Conservation (phyloP, 2,329 filamentous ascomycete genomes). For the Aspergillus fructus region DNA sequence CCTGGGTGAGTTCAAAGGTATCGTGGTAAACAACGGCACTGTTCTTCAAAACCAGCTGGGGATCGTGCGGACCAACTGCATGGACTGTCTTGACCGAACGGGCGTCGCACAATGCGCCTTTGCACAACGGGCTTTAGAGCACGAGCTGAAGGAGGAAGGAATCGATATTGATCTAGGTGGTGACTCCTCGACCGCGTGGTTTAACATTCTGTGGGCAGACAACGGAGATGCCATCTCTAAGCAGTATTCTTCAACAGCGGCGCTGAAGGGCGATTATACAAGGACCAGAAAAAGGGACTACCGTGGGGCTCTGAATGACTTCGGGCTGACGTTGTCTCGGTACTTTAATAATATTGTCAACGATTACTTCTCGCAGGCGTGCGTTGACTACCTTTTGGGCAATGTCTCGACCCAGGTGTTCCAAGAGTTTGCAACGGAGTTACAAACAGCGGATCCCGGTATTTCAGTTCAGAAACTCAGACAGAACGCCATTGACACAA, state of each 20-base stretch:
- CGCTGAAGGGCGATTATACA: conserved; percentile 95
- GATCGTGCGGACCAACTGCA: conserved; percentile 91
- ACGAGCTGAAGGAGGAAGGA: conserved; percentile 73
- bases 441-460: conserved; percentile 90
- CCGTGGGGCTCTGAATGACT: conserved; percentile 84
- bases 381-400: conserved; percentile 90
- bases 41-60: conserved; percentile 61
- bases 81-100: conserved; percentile 96
- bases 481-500: conserved; percentile 85
- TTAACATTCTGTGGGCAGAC: conserved; percentile 95
- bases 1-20: conserved; percentile 72
- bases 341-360: conserved; percentile 89
- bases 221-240: conserved; percentile 95
- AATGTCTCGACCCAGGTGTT: conserved; percentile 84
- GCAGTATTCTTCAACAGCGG: conserved; percentile 92
- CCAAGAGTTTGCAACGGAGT: conserved; percentile 88
- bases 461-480: conserved; percentile 81
- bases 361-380: conserved; percentile 93
- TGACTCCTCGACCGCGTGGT: conserved; percentile 84
- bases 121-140: conserved; percentile 76
- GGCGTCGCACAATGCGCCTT: conserved; percentile 95
- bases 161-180: conserved; percentile 72
- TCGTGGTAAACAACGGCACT: conserved; percentile 53
- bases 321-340: conserved; percentile 77
- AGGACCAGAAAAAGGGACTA: conserved; percentile 88